These are phyloP conservation scores for Mimosa bimucronata DNA, from an alignment of 306 rosid genomes.

Conservation along the genomic window DNA sequence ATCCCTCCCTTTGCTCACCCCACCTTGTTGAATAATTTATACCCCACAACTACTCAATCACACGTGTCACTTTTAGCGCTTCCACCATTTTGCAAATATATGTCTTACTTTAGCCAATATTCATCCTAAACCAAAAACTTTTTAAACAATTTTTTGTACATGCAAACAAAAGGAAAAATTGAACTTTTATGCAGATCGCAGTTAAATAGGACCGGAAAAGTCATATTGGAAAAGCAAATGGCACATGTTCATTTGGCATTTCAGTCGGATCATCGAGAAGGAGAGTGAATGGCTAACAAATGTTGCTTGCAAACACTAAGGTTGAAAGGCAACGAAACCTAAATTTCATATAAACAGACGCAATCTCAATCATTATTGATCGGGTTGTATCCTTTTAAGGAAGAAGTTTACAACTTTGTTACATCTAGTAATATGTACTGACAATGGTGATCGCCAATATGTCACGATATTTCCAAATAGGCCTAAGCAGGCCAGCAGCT, in stretches of 20 bases:
- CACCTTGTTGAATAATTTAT: slow-evolving; percentile 47
- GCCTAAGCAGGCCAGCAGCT: neutral
- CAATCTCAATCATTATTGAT: neutral
- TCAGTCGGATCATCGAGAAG: neutral
- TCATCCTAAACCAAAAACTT: neutral
- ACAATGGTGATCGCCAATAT: neutral
- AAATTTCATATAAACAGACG: neutral
- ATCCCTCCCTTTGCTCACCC: slow-evolving; percentile 36
- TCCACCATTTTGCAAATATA: neutral
- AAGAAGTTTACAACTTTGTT: neutral
- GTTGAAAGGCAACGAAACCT: neutral
- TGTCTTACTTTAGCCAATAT: slow-evolving; percentile 38
- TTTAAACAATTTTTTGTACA: neutral
- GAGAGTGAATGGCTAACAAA: neutral
- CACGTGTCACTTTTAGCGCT: slow-evolving; percentile 47
- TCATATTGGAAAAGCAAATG: neutral
- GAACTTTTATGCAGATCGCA: neutral
- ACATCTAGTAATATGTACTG: neutral
- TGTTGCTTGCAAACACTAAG: neutral
- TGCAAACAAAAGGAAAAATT: neutral
- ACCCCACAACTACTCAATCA: slow-evolving; percentile 48
- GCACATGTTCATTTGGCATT: neutral
- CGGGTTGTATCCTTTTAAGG: no score
- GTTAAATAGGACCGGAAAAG: neutral
- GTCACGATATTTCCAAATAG: neutral